These are phyloP conservation scores for Candida ortonii DNA, from an alignment of 805 yeast genomes.

Conservation along the genomic window DNA sequence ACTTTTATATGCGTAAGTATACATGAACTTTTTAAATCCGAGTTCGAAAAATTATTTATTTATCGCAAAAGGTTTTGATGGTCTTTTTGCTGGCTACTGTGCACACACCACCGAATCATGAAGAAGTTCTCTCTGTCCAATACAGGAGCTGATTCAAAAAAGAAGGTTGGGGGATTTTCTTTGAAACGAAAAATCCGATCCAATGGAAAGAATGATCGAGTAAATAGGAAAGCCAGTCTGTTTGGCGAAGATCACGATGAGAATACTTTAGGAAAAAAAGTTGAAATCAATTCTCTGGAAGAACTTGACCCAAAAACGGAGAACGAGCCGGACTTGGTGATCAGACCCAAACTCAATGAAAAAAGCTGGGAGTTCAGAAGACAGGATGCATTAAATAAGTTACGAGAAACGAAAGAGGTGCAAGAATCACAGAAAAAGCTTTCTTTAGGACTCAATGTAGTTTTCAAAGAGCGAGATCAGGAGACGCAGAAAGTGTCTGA, in stretches of 20 bases:
- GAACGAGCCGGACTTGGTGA: conserved; percentile 21
- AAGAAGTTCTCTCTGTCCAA: conserved; percentile 40
- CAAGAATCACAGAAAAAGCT: no score
- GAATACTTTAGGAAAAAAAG: conserved; percentile 14
- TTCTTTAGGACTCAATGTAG: conserved; percentile 5
- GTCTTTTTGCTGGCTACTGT: conserved; percentile 1
- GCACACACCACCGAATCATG: no score
- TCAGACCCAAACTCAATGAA: conserved; percentile 17
- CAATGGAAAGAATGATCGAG: conserved; percentile 4
- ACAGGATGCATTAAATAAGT: conserved; percentile 9
- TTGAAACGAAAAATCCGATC: conserved; percentile 23
- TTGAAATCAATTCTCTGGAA: conserved; percentile 34
- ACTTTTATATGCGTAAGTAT: no score
- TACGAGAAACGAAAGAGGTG: conserved; percentile 2
- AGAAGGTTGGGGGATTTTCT: conserved; percentile 33
- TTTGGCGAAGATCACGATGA: conserved; percentile 11
- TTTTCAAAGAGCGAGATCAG: not conserved
- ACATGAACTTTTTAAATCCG: no score
- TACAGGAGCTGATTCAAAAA: conserved; percentile 16
- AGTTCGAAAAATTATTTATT: no score
- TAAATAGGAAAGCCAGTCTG: no score
- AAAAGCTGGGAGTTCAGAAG: conserved; percentile 25
- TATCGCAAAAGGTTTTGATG: not conserved
- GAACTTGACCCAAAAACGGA: conserved; percentile 12
- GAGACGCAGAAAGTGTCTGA: not conserved